A percentile compares a stretch with the other conserved stretches of the same genome.
These are phyloP conservation scores for Amanita brunnescens DNA, from an alignment of 768 basidiomycete genomes.

Conservation along the genomic window DNA sequence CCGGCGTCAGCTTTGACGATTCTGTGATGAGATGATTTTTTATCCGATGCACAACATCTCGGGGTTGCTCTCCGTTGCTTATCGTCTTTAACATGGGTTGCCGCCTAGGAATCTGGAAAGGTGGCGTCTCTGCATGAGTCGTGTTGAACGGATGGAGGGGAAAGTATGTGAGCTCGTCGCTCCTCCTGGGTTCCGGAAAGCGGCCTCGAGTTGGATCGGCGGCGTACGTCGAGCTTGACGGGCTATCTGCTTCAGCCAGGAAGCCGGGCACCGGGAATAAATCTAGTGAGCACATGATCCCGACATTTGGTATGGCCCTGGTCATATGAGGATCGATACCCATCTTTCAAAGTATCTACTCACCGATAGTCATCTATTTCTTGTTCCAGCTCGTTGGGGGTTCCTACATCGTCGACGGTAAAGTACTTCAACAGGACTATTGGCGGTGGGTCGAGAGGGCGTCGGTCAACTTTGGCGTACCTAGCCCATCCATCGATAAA, in stretches of 20 bases:
- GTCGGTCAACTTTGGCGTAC: constrained; percentile 52
- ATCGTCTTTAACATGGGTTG: constrained; percentile 26
- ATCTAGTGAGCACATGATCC: constrained; percentile 65
- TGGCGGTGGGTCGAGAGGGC: constrained; percentile 65
- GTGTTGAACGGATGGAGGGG: constrained; percentile 30
- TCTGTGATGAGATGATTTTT: constrained; percentile 29
- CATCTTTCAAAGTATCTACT: constrained; percentile 1
- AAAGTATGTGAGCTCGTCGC: constrained; percentile 26
- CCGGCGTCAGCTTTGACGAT: constrained; percentile 36
- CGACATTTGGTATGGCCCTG: constrained; percentile 47
- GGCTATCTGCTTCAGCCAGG: constrained; percentile 7
- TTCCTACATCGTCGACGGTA: constrained; percentile 32
- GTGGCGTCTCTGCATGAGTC: constrained; percentile 17
- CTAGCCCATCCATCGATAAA: constrained; percentile 18
- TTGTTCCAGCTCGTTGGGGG: constrained; percentile 29
- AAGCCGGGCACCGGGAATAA: constrained; percentile 51
- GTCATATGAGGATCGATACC: neutral
- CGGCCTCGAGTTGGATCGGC: neutral
- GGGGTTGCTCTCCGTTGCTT: constrained; percentile 18
- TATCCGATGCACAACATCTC: constrained; percentile 23
- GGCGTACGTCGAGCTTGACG: constrained; percentile 1
- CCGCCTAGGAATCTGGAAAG: constrained; percentile 29
- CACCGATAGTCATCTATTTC: constrained; percentile 46
- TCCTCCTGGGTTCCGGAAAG: neutral
- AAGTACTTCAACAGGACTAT: constrained; percentile 43